These are phyloP conservation scores for Lyophyllum shimeji DNA, from an alignment of 768 basidiomycete genomes.

Conservation along the genomic window DNA sequence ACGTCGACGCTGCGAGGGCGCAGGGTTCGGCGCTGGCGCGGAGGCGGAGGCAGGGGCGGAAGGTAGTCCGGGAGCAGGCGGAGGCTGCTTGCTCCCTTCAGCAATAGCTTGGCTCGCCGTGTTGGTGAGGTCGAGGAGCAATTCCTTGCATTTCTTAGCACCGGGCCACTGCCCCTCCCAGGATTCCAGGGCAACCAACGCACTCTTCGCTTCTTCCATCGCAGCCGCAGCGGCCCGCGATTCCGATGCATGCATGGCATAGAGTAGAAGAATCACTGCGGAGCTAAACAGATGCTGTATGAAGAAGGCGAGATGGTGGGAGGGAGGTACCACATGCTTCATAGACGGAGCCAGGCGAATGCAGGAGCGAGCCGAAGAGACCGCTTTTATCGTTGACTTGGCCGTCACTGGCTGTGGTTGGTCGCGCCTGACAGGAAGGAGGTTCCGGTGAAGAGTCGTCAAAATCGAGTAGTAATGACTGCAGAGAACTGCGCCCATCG, in stretches of 20 bases:
- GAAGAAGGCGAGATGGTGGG: conserved; percentile 86
- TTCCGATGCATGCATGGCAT: conserved; percentile 82
- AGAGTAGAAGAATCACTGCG: conserved; percentile 80
- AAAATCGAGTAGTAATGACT: conserved; percentile 89
- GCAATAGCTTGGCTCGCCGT: conserved; percentile 70
- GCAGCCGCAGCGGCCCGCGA: conserved; percentile 62
- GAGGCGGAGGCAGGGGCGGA: conserved; percentile 1
- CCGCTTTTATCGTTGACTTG: conserved; percentile 76
- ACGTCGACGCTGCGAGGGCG: conserved; percentile 48
- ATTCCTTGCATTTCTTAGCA: conserved; percentile 82
- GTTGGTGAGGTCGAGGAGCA: conserved; percentile 66
- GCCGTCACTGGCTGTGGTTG: conserved; percentile 64
- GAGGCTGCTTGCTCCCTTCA: conserved; percentile 26
- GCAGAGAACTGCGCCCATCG: conserved; percentile 83
- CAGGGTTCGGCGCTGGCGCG: conserved; percentile 22
- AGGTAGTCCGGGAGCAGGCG: background rate
- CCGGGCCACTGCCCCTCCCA: conserved; percentile 91
- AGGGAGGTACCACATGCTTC: conserved; percentile 79
- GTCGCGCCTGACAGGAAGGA: conserved; percentile 77
- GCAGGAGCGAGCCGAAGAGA: conserved; percentile 82
- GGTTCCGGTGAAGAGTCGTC: conserved; percentile 86
- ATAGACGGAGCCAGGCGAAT: conserved; percentile 84
- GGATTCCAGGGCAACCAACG: conserved; percentile 66
- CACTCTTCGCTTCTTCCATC: conserved; percentile 80
- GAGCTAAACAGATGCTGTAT: conserved; percentile 90